Base-by-base conservation (phyloP, 768 basidiomycete species). In the Boletus barrowsii region DNA sequence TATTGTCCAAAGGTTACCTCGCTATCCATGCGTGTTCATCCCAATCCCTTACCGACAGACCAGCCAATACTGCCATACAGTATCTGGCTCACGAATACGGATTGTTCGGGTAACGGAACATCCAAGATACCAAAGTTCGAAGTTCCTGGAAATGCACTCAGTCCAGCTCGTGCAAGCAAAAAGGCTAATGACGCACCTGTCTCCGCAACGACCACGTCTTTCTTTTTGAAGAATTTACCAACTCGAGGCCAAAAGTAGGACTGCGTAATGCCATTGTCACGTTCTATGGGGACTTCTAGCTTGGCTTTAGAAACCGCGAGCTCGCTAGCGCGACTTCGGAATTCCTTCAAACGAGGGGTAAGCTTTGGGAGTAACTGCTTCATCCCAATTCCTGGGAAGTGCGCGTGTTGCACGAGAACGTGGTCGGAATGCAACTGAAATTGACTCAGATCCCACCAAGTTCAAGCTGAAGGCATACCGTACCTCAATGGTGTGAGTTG, bases 41-140 rank as follows among this genome's bases (percentile, higher is more conserved):
- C n/a, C 1, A 7, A 3, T 0, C 10, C 61, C 76, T 73, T 68
- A 75, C 91, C 90, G 39, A 88, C 83, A 17, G 87, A 83, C 87
- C 88, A 97, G 0, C 95, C 95, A 60, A 98, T 97, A 54, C 87
- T 87, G 47, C 95, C 94, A 86, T 90, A 97, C 6, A 97, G 72
- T 47, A 96, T 83, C 71, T 94, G 92, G 56, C 79, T 82, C 37
- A 92, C 56, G 53, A 87, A 83, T 5, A 83, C 69, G 1, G 84
- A 74, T 42, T 82, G 77, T n/a, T 82, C 76, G 0, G 95, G 95
- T 11, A 96, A 72, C 2, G 86, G 83, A 30, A 92, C 79, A 56
- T 91, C 90, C 39, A 93, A 68, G 44, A 96, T 81, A 42, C 94
- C 95, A 66, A 96, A 97, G 56, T 77, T 86, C 13, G 90, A 83